These are phyloP conservation scores for Neurospora sp. DNA, from an alignment of 495 filamentous ascomycete genomes.

Conservation along the genomic window DNA sequence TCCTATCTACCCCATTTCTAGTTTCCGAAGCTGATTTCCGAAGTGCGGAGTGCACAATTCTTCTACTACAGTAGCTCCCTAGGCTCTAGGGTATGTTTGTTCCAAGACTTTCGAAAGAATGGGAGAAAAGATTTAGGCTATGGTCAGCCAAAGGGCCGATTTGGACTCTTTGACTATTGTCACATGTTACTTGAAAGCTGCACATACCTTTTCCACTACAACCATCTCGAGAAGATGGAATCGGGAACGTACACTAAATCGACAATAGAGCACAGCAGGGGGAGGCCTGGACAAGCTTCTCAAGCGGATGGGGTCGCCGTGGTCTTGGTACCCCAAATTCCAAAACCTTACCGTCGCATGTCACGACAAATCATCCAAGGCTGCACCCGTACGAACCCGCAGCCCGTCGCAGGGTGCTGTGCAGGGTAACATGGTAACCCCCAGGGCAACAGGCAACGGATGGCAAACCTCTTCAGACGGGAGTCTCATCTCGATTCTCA, in stretches of 20 bases:
- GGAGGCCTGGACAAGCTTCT: not conserved
- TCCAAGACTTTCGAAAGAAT: not conserved
- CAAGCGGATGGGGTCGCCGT: not conserved
- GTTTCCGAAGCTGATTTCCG: not conserved
- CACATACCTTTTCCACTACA: not conserved
- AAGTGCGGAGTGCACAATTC: not conserved
- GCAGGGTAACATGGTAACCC: not conserved
- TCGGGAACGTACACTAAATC: not conserved
- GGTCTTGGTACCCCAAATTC: not conserved
- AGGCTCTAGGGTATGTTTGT: not conserved
- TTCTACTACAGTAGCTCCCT: not conserved
- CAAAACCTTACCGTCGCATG: not conserved
- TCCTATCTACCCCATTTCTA: not conserved
- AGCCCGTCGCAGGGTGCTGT: not conserved
- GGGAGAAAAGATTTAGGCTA: not conserved
- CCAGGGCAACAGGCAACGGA: not conserved
- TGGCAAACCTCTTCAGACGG: not conserved
- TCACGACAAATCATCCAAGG: not conserved
- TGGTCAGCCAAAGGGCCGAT: not conserved
- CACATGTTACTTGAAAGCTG: not conserved
- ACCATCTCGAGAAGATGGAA: not conserved
- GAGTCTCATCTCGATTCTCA: not conserved
- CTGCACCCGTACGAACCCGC: not conserved
- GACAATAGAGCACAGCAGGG: not conserved
- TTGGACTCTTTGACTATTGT: not conserved